Evolutionary conservation across 257 asterid genomes (phyloP).

Genomic region (Schizonepeta tenuifolia): DNA sequence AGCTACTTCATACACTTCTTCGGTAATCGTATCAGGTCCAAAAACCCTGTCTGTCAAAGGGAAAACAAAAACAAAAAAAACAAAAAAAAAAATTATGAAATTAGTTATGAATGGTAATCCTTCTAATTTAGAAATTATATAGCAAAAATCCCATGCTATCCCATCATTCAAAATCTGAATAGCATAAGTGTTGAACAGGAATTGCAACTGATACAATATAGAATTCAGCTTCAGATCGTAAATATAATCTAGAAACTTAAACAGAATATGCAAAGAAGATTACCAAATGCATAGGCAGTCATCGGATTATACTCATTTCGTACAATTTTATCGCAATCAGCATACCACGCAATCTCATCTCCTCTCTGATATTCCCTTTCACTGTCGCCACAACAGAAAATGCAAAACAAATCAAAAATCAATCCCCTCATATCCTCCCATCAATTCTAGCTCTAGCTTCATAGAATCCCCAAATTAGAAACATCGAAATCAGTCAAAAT

Average conservation of each 20-base stretch:
- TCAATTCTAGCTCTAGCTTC: conserved; percentile 45
- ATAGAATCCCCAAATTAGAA: conserved; percentile 32
- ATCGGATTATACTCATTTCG: conserved; percentile 86
- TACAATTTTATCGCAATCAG: conserved; percentile 83
- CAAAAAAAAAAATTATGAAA: neutral
- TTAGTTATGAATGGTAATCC: neutral
- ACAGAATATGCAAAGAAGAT: conserved; percentile 16
- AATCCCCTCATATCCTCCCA: conserved; percentile 35
- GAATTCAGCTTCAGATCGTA: conserved; percentile 18
- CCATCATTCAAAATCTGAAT: conserved; percentile 12
- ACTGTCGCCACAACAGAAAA: conserved; percentile 51
- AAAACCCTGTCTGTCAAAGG: conserved; percentile 76
- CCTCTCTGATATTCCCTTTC: conserved; percentile 92
- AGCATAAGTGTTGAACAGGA: conserved; percentile 21
- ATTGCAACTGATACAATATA: conserved; percentile 25
- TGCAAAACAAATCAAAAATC: conserved; percentile 36
- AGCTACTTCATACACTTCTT: conserved; percentile 92
- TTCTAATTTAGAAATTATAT: conserved; percentile 22
- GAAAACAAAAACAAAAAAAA: too few species aligned
- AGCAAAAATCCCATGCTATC: conserved; percentile 18
- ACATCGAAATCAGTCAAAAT: conserved; percentile 44
- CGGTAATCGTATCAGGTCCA: conserved; percentile 78
- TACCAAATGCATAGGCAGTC: conserved; percentile 95
- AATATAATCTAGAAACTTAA: neutral
- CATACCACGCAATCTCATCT: conserved; percentile 90